Percentiles rank a stretch among this genome's conserved stretches.
phyloP scores from a whole-genome alignment of 169 alveolate genomes.

The Eimeria maxima region DNA sequence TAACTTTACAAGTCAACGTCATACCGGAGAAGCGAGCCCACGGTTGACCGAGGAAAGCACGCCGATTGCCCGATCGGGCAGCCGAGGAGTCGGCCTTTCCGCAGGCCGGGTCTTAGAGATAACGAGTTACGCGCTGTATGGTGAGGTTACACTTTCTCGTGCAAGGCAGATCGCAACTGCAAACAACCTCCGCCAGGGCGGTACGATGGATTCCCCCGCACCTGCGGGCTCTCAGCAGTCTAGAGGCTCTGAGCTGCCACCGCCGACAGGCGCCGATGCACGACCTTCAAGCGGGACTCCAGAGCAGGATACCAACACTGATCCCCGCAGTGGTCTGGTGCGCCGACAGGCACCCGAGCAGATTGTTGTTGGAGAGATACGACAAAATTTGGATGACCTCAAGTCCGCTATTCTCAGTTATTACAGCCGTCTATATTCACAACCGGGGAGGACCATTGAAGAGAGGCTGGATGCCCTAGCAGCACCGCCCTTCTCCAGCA shows the following conservation, averaged over 20 bases:
- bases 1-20: neutral
- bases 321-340: neutral
- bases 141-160: neutral
- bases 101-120: neutral
- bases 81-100: neutral
- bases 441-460: constrained; percentile 58
- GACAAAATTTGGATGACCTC: constrained; percentile 76
- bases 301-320: neutral
- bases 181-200: neutral
- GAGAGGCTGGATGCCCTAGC: constrained; percentile 77
- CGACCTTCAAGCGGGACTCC: neutral
- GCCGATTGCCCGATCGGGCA: neutral
- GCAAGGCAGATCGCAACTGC: neutral
- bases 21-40: neutral
- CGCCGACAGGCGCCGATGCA: neutral
- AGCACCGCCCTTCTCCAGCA: constrained; percentile 59
- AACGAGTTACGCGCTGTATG: neutral
- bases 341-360: constrained; percentile 61
- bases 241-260: neutral
- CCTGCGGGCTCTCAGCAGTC: constrained; percentile 23
- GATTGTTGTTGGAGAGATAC: constrained; percentile 77
- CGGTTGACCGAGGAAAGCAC: neutral
- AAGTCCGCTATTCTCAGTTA: constrained; percentile 71
- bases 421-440: constrained; percentile 75
- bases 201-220: neutral